Base-by-base conservation (phyloP, 345 rosid species). In the Capsella bursapastoris region DNA sequence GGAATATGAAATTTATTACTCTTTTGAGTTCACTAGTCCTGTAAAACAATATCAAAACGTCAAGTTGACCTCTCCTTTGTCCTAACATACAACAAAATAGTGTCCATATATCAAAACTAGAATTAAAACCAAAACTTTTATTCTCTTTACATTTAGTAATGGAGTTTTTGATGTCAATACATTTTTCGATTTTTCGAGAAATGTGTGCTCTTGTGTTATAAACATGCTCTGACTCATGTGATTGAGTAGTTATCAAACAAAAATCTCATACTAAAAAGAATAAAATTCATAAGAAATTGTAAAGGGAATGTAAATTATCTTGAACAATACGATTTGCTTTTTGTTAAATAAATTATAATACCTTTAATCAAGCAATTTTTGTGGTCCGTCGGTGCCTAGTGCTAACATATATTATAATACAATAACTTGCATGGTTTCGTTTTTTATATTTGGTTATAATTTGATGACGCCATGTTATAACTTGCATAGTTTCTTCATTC, bases 271-370 rank as follows among this genome's bases (percentile, higher is more conserved):
- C 8, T 41, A 15, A 50, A 75, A 34, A 22, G 25, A 12, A 43
- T 31, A 43, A 14, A 68, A 15, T 11, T 68, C 16, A 43, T 34
- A 25, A 32, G 32, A 61, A 55, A 60, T 10, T 61, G 64, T 75
- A 57, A 10, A 43, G 48, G n/a, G n/a, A 68, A 69, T 62, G 70
- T 61, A 22, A 15, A 61, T 68, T 75, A 60, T 52, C 70, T 75
- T 75, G 70, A 70, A 68, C 29, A 31, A 14, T 25, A 75, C 68
- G 63, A 57, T 61, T 45, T 68, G 8, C 69, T 68, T 60, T 75
- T 52, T 43, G 64, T 15, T 43, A 35, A 41, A 51, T 59, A 40
- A 31, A 25, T 60, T 40, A 66, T 29, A 40, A 60, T 41, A 22
- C 41, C 64, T 1, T 59, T 52, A 4, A 18, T 25, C n/a, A 60